Percentiles rank a stretch among this genome's conserved stretches.
Evolutionary conservation across 2,329 filamentous ascomycete species (phyloP).

Genomic region (Ilyonectria destructans): DNA sequence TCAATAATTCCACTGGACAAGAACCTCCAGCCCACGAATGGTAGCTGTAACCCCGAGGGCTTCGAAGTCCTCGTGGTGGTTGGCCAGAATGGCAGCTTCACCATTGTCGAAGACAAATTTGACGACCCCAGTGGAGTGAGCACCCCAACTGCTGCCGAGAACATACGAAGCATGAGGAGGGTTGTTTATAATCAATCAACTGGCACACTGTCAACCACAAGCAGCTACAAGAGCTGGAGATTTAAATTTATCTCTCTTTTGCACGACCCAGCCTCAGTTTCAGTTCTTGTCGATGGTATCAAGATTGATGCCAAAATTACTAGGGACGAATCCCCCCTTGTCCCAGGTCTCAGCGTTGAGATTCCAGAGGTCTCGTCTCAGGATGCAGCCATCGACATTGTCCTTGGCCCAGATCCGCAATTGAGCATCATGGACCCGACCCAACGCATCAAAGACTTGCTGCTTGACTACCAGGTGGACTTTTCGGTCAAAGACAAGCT

Average conservation of each 20-base stretch:
- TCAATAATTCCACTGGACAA: slow-evolving; percentile 72
- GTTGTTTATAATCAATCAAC: slow-evolving; percentile 14
- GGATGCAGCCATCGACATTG: slow-evolving; percentile 7
- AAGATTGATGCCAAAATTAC: not conserved
- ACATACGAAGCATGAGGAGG: slow-evolving; percentile 1
- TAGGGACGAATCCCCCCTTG: not conserved
- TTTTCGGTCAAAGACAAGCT: slow-evolving; percentile 24
- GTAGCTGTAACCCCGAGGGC: slow-evolving; percentile 61
- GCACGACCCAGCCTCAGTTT: not conserved
- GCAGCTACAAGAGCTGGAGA: slow-evolving; percentile 14
- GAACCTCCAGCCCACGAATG: slow-evolving; percentile 60
- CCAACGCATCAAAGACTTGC: slow-evolving; percentile 7
- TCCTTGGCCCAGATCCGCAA: slow-evolving; percentile 19
- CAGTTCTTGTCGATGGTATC: not conserved
- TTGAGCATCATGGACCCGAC: slow-evolving; percentile 12
- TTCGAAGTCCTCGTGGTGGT: slow-evolving; percentile 67
- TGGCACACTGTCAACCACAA: slow-evolving; percentile 2
- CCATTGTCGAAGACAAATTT: slow-evolving; percentile 65
- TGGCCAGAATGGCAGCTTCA: slow-evolving; percentile 64
- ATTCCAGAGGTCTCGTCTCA: not conserved
- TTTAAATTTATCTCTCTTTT: slow-evolving; percentile 20
- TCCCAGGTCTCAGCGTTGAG: not conserved
- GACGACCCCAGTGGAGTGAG: not conserved
- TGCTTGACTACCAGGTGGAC: slow-evolving; percentile 22
- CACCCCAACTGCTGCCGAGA: not conserved